Conservation (phyloP, 495 filamentous ascomycete genomes). For the Penicillium bovifimosum region DNA sequence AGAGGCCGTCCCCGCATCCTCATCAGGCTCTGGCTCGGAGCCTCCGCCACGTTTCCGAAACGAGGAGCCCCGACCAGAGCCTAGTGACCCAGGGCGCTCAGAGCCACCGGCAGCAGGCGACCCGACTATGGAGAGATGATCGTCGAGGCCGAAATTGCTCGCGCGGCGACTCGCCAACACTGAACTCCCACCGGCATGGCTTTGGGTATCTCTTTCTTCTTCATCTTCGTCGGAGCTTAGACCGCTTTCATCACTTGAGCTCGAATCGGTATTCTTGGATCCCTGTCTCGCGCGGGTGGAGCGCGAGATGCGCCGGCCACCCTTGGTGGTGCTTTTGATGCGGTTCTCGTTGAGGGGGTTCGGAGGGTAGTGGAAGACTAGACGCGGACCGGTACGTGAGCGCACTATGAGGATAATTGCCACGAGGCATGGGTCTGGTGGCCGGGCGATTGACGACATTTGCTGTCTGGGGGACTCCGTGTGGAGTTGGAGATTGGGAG, state of each 20-base stretch:
- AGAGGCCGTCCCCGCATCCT: constrained; percentile 34
- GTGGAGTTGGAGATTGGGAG: constrained; percentile 10
- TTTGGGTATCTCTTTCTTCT: constrained; percentile 25
- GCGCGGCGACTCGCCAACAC: constrained; percentile 25
- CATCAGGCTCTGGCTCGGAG: constrained; percentile 43
- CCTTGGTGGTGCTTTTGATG: constrained; percentile 29
- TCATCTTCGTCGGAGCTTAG: constrained; percentile 48
- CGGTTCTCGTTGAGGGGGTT: constrained; percentile 47
- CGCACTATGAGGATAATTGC: constrained; percentile 77
- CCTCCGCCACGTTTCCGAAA: constrained; percentile 31
- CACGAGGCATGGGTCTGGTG: constrained; percentile 60
- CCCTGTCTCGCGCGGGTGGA: constrained; percentile 27
- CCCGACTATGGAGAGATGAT: constrained; percentile 21
- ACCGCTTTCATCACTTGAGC: constrained; percentile 44
- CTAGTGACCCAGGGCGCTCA: constrained; percentile 38
- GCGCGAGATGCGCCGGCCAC: constrained; percentile 31
- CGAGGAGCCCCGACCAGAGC: constrained; percentile 35
- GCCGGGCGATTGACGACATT: constrained; percentile 48
- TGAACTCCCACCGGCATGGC: constrained; percentile 18
- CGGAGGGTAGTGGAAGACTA: constrained; percentile 89
- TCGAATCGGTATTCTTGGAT: constrained; percentile 36
- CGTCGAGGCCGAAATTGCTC: constrained; percentile 39
- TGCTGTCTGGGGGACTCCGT: constrained; percentile 6
- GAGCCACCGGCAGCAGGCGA: constrained; percentile 31
- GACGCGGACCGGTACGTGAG: constrained; percentile 71